Evolutionary conservation across 371 early-diverging fungal species (phyloP).

Genomic region (Syncephalastrum sp.): DNA sequence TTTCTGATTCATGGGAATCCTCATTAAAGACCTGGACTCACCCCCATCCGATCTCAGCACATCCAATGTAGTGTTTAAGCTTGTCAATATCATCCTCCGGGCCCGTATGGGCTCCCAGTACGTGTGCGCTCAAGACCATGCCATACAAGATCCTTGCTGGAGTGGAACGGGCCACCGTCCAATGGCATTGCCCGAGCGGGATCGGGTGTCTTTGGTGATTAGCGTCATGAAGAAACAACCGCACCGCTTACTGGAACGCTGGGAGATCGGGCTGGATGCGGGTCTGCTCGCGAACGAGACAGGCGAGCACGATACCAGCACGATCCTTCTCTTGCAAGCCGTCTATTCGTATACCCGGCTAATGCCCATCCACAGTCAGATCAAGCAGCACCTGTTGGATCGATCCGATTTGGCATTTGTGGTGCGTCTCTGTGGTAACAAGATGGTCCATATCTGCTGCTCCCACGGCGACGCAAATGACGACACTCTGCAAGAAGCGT

Average conservation of each 20-base stretch:
- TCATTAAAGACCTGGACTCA: no score
- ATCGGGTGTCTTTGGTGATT: constrained; percentile 3
- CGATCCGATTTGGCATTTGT: constrained; percentile 27
- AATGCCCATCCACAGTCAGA: constrained; percentile 52
- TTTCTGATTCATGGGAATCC: no score
- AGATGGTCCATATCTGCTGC: constrained; percentile 12
- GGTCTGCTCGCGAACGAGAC: neutral
- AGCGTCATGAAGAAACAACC: constrained; percentile 6
- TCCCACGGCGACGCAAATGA: constrained; percentile 15
- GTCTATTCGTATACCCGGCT: constrained; percentile 62
- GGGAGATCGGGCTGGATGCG: constrained; percentile 18
- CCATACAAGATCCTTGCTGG: constrained; percentile 5
- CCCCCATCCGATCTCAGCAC: neutral
- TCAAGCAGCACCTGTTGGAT: constrained; percentile 24
- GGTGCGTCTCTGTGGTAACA: constrained; percentile 14
- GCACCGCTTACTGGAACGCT: constrained; percentile 14
- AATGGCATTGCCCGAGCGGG: constrained; percentile 17
- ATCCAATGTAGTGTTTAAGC: constrained; percentile 13
- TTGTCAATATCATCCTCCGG: constrained; percentile 21
- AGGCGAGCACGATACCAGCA: constrained; percentile 39
- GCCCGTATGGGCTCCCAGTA: constrained; percentile 18
- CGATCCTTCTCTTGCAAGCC: constrained; percentile 60
- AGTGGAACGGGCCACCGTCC: constrained; percentile 8
- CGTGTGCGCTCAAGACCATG: constrained; percentile 10
- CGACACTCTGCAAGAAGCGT: constrained; percentile 1